Percentiles rank a stretch among this genome's conserved stretches.
These are phyloP conservation scores for Microbotryum lychnidis-dioicae DNA, from an alignment of 1,284 basidiomycete species.

Conservation along the genomic window DNA sequence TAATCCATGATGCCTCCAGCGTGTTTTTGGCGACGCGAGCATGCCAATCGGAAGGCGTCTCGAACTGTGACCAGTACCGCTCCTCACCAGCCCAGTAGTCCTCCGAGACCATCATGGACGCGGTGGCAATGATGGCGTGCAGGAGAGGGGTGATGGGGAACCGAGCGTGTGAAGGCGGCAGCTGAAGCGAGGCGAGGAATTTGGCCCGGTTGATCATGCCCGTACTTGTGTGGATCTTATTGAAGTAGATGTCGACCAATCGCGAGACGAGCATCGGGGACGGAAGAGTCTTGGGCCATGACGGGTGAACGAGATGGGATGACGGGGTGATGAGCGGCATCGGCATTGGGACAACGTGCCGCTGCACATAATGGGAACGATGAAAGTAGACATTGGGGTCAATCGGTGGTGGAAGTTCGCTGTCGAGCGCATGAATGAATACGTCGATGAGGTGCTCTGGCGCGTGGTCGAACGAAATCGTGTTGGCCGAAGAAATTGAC, in stretches of 20 bases:
- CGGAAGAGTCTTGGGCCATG: conserved; percentile 7
- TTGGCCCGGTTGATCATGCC: conserved; percentile 59
- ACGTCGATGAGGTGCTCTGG: too few species aligned
- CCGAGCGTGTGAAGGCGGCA: conserved; percentile 61
- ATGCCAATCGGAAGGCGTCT: conserved; percentile 67
- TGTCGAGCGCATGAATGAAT: too few species aligned
- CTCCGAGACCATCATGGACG: conserved; percentile 66
- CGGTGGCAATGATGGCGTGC: conserved; percentile 74
- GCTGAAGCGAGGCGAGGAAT: conserved; percentile 60
- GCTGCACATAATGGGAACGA: background rate
- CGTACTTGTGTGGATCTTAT: conserved; percentile 14
- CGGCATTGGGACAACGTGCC: background rate
- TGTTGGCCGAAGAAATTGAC: too few species aligned
- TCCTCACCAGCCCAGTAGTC: conserved; percentile 43
- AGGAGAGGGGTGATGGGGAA: conserved; percentile 76
- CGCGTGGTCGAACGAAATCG: too few species aligned
- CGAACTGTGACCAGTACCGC: conserved; percentile 14
- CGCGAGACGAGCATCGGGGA: conserved; percentile 11
- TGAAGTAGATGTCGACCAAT: conserved; percentile 27
- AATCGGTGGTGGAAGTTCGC: too few species aligned
- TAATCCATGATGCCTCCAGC: background rate
- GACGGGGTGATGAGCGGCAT: background rate
- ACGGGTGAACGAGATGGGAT: background rate
- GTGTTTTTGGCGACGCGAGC: conserved; percentile 39
- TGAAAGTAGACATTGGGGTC: background rate